phyloP scores from a whole-genome alignment of 768 basidiomycete species.

The Boletellus ananiceps region DNA sequence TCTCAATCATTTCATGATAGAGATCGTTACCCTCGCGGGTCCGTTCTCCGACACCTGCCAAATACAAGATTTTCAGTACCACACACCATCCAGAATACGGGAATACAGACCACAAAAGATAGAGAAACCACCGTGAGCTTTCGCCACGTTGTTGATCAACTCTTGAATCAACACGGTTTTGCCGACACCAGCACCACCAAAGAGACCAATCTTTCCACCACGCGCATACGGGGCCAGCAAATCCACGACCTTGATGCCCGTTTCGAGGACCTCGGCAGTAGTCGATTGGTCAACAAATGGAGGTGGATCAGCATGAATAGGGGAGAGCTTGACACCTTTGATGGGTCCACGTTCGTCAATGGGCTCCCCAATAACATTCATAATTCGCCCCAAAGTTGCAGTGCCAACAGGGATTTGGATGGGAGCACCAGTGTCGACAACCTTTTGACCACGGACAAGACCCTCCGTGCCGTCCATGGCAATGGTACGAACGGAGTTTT shows the following conservation, averaged over 20 bases:
- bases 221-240: constrained; percentile 98
- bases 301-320: constrained; percentile 98
- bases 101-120: constrained; percentile 83
- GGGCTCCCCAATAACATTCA: constrained; percentile 99
- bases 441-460: constrained; percentile 98
- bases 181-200: constrained; percentile 99
- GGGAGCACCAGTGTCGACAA: constrained; percentile 93
- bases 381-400: constrained; percentile 95
- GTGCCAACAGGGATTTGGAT: constrained; percentile 96
- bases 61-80: constrained; percentile 8
- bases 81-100: neutral
- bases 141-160: constrained; percentile 99
- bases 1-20: constrained; percentile 99
- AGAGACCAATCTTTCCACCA: constrained; percentile 99
- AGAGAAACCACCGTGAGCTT: constrained; percentile 99
- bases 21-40: constrained; percentile 99
- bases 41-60: constrained; percentile 94
- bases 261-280: constrained; percentile 97
- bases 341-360: constrained; percentile 99
- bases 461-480: constrained; percentile 99
- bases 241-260: constrained; percentile 99
- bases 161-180: constrained; percentile 99
- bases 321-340: constrained; percentile 85
- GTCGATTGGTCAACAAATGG: constrained; percentile 98
- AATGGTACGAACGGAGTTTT: constrained; percentile 99